These are phyloP conservation scores for Cyberlindnera veronae DNA, from an alignment of 805 yeast genomes.

Conservation along the genomic window DNA sequence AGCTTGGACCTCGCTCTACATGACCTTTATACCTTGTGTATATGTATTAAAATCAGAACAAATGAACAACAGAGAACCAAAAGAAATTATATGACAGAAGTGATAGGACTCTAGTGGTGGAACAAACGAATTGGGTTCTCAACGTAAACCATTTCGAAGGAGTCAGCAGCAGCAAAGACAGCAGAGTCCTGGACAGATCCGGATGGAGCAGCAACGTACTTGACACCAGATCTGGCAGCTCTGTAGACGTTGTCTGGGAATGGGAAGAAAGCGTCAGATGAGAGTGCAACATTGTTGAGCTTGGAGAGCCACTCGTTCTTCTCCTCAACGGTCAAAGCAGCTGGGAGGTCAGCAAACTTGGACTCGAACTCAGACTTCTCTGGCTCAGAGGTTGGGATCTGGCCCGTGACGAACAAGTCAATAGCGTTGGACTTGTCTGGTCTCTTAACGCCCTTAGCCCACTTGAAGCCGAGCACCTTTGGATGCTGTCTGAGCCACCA, in stretches of 20 bases:
- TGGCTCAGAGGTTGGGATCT: constrained; percentile 88
- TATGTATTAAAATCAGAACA: constrained; percentile 4
- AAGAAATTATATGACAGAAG: not conserved
- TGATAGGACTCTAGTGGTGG: constrained; percentile 66
- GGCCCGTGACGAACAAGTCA: constrained; percentile 87
- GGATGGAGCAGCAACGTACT: constrained; percentile 92
- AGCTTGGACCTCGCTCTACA: not conserved
- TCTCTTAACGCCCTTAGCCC: constrained; percentile 98
- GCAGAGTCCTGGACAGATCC: constrained; percentile 98
- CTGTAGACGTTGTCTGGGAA: constrained; percentile 99
- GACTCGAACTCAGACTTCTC: constrained; percentile 90
- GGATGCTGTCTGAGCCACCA: constrained; percentile 99
- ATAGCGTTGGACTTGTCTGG: constrained; percentile 98
- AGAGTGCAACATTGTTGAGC: constrained; percentile 81
- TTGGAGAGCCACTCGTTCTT: constrained; percentile 82
- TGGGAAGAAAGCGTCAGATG: constrained; percentile 99
- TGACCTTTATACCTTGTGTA: not conserved
- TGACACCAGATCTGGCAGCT: constrained; percentile 95
- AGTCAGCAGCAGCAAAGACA: constrained; percentile 93
- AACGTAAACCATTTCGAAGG: constrained; percentile 84
- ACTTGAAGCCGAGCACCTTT: constrained; percentile 82
- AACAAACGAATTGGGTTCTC: constrained; percentile 96
- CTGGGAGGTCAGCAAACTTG: constrained; percentile 81
- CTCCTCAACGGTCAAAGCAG: constrained; percentile 77
- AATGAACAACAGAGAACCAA: not conserved